phyloP scores from a whole-genome alignment of 768 basidiomycete species.

The Lactarius hatsudake region DNA sequence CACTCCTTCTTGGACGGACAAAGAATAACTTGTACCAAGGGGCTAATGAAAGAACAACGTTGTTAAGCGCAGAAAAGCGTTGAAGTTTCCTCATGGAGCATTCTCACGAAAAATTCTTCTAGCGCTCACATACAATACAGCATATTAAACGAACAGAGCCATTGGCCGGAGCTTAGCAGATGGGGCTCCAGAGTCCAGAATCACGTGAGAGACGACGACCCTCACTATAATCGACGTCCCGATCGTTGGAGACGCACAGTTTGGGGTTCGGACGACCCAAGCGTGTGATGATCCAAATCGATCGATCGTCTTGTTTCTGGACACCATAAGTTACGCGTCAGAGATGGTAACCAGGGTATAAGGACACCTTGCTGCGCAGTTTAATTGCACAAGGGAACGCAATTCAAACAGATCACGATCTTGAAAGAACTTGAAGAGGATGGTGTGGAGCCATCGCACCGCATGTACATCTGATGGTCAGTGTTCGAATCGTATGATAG shows the following conservation, averaged over 20 bases:
- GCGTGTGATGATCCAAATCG: background rate
- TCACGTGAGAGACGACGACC: background rate
- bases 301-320: background rate
- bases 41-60: too few species aligned
- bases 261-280: background rate
- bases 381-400: background rate
- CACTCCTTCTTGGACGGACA: too few species aligned
- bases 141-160: background rate
- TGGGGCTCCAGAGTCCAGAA: background rate
- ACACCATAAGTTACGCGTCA: background rate
- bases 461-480: background rate
- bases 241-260: background rate
- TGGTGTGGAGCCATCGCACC: too few species aligned
- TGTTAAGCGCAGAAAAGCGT: too few species aligned
- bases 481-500: background rate
- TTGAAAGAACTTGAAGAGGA: background rate
- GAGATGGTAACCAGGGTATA: background rate
- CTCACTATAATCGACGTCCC: background rate
- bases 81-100: too few species aligned
- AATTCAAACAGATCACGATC: background rate
- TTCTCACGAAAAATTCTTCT: background rate
- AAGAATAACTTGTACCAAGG: too few species aligned
- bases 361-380: background rate
- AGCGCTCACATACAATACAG: too few species aligned
- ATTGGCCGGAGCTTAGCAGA: background rate